Evolutionary conservation across 768 basidiomycete genomes (phyloP), one percentile per base, ranked within the genome.

Genomic region (Suillus fuscotomentosus): DNA sequence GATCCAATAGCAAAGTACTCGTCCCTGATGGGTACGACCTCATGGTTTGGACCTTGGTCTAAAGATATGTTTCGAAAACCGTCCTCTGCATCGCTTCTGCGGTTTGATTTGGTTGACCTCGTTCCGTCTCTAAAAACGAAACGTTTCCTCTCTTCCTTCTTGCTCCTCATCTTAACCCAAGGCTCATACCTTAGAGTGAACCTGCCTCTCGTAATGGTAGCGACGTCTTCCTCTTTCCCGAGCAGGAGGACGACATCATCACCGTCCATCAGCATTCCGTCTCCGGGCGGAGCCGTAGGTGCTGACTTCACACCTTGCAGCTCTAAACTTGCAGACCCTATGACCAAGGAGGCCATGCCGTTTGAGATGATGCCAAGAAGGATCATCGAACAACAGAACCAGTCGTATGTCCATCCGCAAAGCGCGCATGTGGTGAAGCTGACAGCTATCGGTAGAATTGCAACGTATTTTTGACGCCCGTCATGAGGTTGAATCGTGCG

Each of bases 221-320:
- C 66, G 14, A 71, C 61, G 8, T 60, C 39, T 31, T 47, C 45
- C 39, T 71, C 70, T 31, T 45, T 38, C 22, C 70, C 70, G 27
- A 50, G 51, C 24, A 71, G 36, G 5, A 70, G 62, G 17, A 71
- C 56, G 9, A 72, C 53, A 27, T 68, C 57, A 20, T 51, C 43
- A 9, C 48, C 51, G 22, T 48, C 63, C 34, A 34, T 45, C 54
- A 69, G 17, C 50, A 76, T 14, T 17, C 78, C 77, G 36, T 79
- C 73, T 34, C 73, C 77, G 11, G 66, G 70, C 0, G 75, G 77
- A 1, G 69, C 70, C 11, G 70, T 69, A 1, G 60, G 53, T 2
- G 76, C 71, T 8, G 77, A 68, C 24, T 48, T 48, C 31, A 54
- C 53, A 3, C 31, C 53, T 34, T 34, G 31, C 20, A 54, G 41